phyloP scores from a whole-genome alignment of 2,329 filamentous ascomycete genomes.

The Paecilomyces fulvus region DNA sequence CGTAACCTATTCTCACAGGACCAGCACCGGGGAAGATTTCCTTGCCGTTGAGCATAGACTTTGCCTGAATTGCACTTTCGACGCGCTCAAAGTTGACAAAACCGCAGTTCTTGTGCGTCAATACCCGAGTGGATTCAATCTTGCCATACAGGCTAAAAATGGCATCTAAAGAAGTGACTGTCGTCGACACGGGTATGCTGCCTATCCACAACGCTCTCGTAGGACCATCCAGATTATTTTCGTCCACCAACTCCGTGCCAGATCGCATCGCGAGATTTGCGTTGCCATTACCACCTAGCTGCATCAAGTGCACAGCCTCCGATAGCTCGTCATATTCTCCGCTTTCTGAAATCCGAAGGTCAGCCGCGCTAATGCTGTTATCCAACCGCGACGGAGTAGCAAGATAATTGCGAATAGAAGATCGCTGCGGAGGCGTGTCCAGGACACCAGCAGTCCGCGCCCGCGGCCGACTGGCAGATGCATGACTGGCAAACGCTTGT shows the following conservation, averaged over 20 bases:
- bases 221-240: slow-evolving; percentile 75
- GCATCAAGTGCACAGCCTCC: slow-evolving; percentile 74
- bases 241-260: slow-evolving; percentile 59
- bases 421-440: slow-evolving; percentile 62
- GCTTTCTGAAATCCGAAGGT: slow-evolving; percentile 65
- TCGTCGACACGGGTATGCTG: slow-evolving; percentile 94
- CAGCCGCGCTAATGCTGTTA: slow-evolving; percentile 64
- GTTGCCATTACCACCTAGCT: slow-evolving; percentile 39
- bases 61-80: slow-evolving; percentile 84
- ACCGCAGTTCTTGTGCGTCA: slow-evolving; percentile 98
- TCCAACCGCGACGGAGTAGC: slow-evolving; percentile 69
- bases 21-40: slow-evolving; percentile 97
- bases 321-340: slow-evolving; percentile 72
- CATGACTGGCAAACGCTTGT: slow-evolving; percentile 81
- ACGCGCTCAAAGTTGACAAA: slow-evolving; percentile 95
- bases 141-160: slow-evolving; percentile 92
- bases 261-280: slow-evolving; percentile 56
- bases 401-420: slow-evolving; percentile 63
- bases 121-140: slow-evolving; percentile 82
- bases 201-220: slow-evolving; percentile 95
- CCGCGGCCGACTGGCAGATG: slow-evolving; percentile 71
- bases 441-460: slow-evolving; percentile 87
- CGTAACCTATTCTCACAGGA: slow-evolving; percentile 91
- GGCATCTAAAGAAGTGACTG: slow-evolving; percentile 84
- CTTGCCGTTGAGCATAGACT: slow-evolving; percentile 82